Conservation (phyloP, 148 eudicot genomes). For the Rhododendron williamsianum region DNA sequence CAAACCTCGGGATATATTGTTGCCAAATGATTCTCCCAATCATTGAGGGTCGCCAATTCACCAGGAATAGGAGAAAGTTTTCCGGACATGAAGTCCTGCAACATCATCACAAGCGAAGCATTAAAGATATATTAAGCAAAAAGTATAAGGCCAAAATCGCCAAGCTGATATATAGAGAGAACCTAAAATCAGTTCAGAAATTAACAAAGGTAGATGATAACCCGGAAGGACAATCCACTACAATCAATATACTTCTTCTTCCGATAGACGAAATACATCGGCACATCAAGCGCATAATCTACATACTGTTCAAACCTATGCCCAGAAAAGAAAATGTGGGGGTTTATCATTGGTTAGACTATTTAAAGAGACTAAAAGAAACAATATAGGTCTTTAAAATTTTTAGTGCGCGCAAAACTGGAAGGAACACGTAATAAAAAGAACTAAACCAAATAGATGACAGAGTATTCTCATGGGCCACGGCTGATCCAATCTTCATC, state of each 20-base stretch:
- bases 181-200: neutral
- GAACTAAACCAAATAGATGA: neutral
- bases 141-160: neutral
- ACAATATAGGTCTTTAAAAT: neutral
- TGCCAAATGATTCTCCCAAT: conserved; percentile 99
- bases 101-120: conserved; percentile 3
- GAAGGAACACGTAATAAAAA: neutral
- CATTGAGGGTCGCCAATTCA: conserved; percentile 76
- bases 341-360: neutral
- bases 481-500: neutral
- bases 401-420: neutral
- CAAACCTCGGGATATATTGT: conserved; percentile 95
- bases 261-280: conserved; percentile 91
- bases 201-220: conserved; percentile 25
- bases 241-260: conserved; percentile 81
- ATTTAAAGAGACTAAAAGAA: neutral
- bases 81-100: conserved; percentile 87
- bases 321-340: neutral
- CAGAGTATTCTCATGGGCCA: neutral
- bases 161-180: neutral
- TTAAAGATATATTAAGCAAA: neutral
- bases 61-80: conserved; percentile 90
- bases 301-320: conserved; percentile 92
- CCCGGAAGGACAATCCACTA: conserved; percentile 88
- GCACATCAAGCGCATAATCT: conserved; percentile 94